Base-by-base conservation (phyloP, 2,329 filamentous ascomycete genomes). In the Septoria petroselini region DNA sequence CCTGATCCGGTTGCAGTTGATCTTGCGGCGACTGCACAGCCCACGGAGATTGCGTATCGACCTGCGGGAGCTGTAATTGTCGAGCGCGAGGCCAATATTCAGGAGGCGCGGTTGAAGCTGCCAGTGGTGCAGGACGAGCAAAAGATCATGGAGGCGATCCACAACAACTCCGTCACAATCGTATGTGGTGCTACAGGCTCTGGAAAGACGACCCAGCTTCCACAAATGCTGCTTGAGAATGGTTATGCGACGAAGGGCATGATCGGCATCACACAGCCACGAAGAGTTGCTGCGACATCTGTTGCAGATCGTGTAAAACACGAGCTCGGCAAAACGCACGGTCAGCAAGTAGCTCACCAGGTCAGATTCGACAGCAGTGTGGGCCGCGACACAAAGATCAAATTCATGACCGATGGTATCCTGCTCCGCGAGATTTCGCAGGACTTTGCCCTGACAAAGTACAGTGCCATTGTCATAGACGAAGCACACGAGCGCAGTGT, bases 391-490 rank as follows among this genome's bases (percentile, higher is more conserved):
- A 98, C 93, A 0, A 86, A 88, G 4, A 82, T 98, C 68, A 98
- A 98, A 68, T 98, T 97, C 72, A 96, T 98, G 91, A 98, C 93
- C 0, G 93, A 98, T 69, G 93, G 93, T 78, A 90, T 98, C 21
- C 75, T 98, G 52, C 78, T 98, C 7, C 84, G 93, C 49, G 93
- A 98, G 69, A 85, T 96, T 46, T 84, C 88, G 0, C 84, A 93
- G 58, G 93, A 98, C 65, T 89, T 97, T 63, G 79, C 88, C 0
- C 72, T 98, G 37, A 82, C 79, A 41, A 94, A 94, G 61, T 98
- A 98, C 69, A 96, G 91, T 0, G 87, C 86, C 11, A 87, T 98
- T 44, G 81, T 98, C 41, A 91, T 98, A 53, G 93, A 98, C 63
- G 93, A 98, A 70, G 93, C 93, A 1, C 93, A 98, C 73, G 93